Conservation (phyloP, 176 grass and related monocot genomes). For the Ensete glaucum region DNA sequence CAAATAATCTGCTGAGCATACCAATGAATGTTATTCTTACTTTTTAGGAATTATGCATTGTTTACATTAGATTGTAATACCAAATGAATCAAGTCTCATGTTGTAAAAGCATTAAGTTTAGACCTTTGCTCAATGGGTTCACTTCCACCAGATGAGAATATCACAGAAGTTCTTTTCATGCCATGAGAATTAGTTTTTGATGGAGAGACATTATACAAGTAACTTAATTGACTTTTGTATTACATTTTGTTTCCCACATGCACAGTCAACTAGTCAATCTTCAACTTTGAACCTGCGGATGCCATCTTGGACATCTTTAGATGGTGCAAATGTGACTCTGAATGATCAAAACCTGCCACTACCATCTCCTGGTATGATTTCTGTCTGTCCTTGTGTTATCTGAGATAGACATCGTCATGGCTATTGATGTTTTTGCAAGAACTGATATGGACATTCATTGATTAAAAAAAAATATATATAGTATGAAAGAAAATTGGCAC, state of each 20-base stretch:
- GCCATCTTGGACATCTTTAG: slow-evolving; percentile 66
- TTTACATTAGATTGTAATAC: background rate
- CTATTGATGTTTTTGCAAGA: too few species aligned
- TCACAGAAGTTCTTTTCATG: background rate
- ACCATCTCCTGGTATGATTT: slow-evolving; percentile 48
- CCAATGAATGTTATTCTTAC: background rate
- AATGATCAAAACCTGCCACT: slow-evolving; percentile 48
- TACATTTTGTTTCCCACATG: background rate
- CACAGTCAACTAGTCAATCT: slow-evolving; percentile 37
- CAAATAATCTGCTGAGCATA: background rate
- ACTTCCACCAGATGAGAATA: background rate
- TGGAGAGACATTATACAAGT: background rate
- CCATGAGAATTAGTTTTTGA: background rate
- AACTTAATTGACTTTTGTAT: background rate
- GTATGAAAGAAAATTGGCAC: too few species aligned
- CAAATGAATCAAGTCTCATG: background rate
- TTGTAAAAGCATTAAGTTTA: background rate
- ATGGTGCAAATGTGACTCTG: slow-evolving; percentile 40
- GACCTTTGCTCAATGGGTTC: background rate
- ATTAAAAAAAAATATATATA: too few species aligned
- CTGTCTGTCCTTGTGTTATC: background rate
- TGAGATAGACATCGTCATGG: background rate
- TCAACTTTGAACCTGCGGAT: slow-evolving; percentile 58
- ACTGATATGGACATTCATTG: too few species aligned
- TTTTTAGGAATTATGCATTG: background rate